Evolutionary conservation across 805 yeast species (phyloP).

Genomic region (Candida wancherniae): DNA sequence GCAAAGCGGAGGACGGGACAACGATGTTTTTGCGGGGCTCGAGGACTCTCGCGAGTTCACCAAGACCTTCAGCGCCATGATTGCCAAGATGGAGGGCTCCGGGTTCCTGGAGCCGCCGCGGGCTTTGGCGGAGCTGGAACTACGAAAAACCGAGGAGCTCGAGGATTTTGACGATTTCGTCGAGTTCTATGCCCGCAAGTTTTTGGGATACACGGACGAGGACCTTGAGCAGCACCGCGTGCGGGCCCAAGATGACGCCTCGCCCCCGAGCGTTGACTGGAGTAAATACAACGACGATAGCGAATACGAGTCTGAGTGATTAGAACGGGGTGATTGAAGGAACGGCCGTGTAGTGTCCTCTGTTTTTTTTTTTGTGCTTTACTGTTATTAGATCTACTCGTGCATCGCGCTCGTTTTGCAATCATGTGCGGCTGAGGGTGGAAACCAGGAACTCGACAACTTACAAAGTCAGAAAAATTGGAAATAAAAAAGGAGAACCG

Average conservation of each 20-base stretch:
- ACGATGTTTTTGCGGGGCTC: too few species aligned
- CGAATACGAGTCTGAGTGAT: conserved; percentile 10
- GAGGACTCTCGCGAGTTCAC: too few species aligned
- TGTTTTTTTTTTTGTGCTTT: too few species aligned
- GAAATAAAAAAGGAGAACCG: too few species aligned
- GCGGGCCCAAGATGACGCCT: not conserved
- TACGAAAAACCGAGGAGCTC: conserved; percentile 5
- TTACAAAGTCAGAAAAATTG: too few species aligned
- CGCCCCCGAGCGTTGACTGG: conserved; percentile 8
- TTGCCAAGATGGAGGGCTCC: conserved; percentile 1
- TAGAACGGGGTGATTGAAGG: too few species aligned
- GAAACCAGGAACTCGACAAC: too few species aligned
- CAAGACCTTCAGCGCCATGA: conserved; percentile 1
- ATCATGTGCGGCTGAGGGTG: too few species aligned
- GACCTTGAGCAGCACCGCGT: conserved; percentile 8
- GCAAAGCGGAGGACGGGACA: too few species aligned
- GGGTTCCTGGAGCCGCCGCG: not conserved
- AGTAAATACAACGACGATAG: conserved; percentile 11
- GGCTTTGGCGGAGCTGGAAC: conserved; percentile 4
- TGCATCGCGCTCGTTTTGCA: too few species aligned
- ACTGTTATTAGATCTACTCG: too few species aligned
- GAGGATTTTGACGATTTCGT: conserved; percentile 14
- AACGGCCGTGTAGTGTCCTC: too few species aligned
- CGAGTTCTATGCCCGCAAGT: conserved; percentile 12
- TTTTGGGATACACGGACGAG: conserved; percentile 5